Conservation (phyloP, 306 rosid genomes). For the Prunus persica region DNA sequence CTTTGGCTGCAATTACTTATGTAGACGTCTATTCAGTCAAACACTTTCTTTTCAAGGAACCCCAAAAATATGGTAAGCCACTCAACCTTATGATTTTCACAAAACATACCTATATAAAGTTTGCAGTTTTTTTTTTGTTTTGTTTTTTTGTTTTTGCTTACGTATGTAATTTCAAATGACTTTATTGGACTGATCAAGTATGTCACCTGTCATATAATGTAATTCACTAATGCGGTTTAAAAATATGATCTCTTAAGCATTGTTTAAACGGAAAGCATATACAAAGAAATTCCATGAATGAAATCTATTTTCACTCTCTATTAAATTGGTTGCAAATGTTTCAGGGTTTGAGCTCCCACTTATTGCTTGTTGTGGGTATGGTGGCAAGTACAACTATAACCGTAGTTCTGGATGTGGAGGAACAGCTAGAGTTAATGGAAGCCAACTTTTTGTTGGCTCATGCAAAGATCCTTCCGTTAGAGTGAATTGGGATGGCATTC, state of each 20-base stretch:
- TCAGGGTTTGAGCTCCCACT: slow-evolving; percentile 51
- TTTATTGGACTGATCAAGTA: too few species aligned
- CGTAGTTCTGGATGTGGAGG: slow-evolving; percentile 21
- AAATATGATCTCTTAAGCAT: not conserved
- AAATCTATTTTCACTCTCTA: not conserved
- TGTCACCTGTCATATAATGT: not conserved
- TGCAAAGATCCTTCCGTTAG: slow-evolving; percentile 21
- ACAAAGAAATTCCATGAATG: not conserved
- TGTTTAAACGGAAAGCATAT: not conserved
- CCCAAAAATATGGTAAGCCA: slow-evolving; percentile 41
- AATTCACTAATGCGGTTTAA: not conserved
- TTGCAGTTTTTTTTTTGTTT: too few species aligned
- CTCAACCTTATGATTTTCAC: not conserved
- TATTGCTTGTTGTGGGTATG: slow-evolving; percentile 50
- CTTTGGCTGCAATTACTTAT: slow-evolving; percentile 46
- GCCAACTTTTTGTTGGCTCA: slow-evolving; percentile 39
- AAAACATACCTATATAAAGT: too few species aligned
- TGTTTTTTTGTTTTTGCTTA: too few species aligned
- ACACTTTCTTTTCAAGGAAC: slow-evolving; percentile 28
- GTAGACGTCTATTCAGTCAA: slow-evolving; percentile 42
- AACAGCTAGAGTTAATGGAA: slow-evolving; percentile 22
- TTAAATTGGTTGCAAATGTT: not conserved
- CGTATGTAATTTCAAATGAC: too few species aligned
- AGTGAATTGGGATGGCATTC: slow-evolving; percentile 46
- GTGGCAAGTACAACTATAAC: slow-evolving; percentile 44